Base-by-base conservation (phyloP, 805 yeast genomes). In the Lachancea thermotolerans region DNA sequence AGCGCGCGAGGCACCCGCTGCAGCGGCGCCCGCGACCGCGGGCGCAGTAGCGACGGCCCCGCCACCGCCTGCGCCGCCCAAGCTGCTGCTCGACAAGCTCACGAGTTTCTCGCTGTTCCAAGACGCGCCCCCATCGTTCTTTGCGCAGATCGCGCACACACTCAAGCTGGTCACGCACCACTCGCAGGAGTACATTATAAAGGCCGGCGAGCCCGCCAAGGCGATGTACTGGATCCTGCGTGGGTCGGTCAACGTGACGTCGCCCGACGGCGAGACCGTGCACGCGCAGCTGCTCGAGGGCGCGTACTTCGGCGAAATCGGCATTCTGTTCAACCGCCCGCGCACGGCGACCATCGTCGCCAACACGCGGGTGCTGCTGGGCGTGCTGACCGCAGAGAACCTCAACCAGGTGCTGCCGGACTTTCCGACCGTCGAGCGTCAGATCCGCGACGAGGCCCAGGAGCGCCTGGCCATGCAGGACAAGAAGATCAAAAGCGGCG, bases 201-300 rank as follows among this genome's bases (percentile, higher is more conserved):
- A 78, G 47, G 77, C 73, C 51, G 90, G 91, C 1, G 89, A 83
- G 52, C 82, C 81, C 1, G 80, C 88, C 2, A 75, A 74, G 52
- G 76, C 90, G 16, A 82, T 85, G 86, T 84, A 82, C 57, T 83
- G 91, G 89, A 80, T 84, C 33, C 62, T 84, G 12, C 75, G 83
- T 55, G 93, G 93, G 2, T 73, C 81, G 0, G 91, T 84, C 2
- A 78, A 79, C n/a, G 87, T 85, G 10, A 78, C 88, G 0, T 79
- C 86, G 11, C 75, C 85, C 1, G 93, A 84, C 57, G 90, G 88
- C 27, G 91, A 84, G 62, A 75, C 85, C 3, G 71, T 79, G 3
- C 81, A 80, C 55, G 89, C 90, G 1, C 88, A 81, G 57, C 65
- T 84, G 8, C 72, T 74, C 3, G 73, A 81, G 3, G 91, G 91